Evolutionary conservation across 1,284 basidiomycete species (phyloP).

Genomic region (Ustilago vetiveriae): DNA sequence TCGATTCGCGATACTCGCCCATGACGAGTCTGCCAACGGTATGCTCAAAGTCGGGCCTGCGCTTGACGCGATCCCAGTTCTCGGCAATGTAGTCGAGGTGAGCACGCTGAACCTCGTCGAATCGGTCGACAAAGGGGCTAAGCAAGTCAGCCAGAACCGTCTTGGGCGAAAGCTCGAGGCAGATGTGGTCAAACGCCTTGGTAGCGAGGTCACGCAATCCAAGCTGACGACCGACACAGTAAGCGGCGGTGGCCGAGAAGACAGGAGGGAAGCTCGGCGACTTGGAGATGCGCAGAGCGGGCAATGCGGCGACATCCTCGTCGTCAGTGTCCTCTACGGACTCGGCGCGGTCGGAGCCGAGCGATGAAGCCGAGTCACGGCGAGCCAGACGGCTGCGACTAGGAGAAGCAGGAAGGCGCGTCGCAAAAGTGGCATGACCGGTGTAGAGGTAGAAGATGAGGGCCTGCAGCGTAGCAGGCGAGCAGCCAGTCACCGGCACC

Average conservation of each 20-base stretch:
- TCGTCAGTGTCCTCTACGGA: conserved; percentile 20
- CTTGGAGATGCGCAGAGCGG: conserved; percentile 16
- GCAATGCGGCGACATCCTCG: background rate
- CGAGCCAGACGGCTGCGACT: conserved; percentile 18
- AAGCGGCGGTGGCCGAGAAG: conserved; percentile 50
- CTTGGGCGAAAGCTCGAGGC: conserved; percentile 39
- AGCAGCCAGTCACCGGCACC: conserved; percentile 40
- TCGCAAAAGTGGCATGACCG: conserved; percentile 49
- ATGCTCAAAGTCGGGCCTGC: conserved; percentile 51
- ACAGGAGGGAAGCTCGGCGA: conserved; percentile 42
- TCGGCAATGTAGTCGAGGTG: conserved; percentile 51
- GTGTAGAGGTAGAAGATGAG: conserved; percentile 58
- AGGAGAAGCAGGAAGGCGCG: conserved; percentile 17
- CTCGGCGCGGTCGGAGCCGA: conserved; percentile 18
- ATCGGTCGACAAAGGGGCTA: conserved; percentile 56
- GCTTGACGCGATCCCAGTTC: conserved; percentile 56
- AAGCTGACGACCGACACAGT: conserved; percentile 55
- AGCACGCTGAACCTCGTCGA: conserved; percentile 52
- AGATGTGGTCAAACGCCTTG: conserved; percentile 53
- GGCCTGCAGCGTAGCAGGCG: conserved; percentile 52
- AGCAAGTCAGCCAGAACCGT: conserved; percentile 51
- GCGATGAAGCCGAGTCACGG: conserved; percentile 15
- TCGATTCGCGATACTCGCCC: conserved; percentile 48
- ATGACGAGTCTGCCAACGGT: conserved; percentile 44
- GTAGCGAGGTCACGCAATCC: conserved; percentile 44